phyloP scores from a whole-genome alignment of 352 stramenopile genomes.

The Globisporangium lucens region DNA sequence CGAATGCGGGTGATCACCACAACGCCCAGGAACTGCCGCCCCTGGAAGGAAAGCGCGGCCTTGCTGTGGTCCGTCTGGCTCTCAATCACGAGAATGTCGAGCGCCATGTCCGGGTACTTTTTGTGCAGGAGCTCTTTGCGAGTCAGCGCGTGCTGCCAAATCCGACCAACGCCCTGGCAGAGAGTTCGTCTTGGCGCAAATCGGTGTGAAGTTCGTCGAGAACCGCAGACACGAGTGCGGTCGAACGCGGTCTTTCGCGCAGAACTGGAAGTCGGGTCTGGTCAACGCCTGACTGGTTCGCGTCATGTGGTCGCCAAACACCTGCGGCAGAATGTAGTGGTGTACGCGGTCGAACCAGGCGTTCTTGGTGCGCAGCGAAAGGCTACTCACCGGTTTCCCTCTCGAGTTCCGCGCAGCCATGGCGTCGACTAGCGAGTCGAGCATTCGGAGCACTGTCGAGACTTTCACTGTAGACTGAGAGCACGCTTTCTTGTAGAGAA shows the following conservation, averaged over 20 bases:
- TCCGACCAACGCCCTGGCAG: conserved; percentile 1
- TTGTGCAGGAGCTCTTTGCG: conserved; percentile 5
- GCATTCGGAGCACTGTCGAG: conserved; percentile 2
- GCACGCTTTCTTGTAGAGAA: conserved; percentile 11
- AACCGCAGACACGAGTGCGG: conserved; percentile 9
- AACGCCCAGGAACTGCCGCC: conserved; percentile 16
- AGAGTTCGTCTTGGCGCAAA: conserved; percentile 7
- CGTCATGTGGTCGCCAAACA: conserved; percentile 16
- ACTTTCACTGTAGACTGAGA: neutral
- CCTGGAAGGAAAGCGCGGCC: conserved; percentile 17
- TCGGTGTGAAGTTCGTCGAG: conserved; percentile 6
- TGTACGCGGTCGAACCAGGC: conserved; percentile 20
- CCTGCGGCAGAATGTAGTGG: conserved; percentile 21
- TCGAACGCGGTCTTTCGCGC: neutral
- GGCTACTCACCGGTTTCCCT: neutral
- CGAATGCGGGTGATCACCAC: conserved; percentile 13
- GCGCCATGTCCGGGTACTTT: conserved; percentile 8
- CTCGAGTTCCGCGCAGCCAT: neutral
- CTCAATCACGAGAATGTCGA: conserved; percentile 24
- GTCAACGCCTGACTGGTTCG: conserved; percentile 15
- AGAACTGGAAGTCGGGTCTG: conserved; percentile 3
- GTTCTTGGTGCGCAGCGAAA: conserved; percentile 11
- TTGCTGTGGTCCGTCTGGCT: conserved; percentile 16
- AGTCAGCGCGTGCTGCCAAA: conserved; percentile 16
- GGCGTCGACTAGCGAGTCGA: conserved; percentile 10